A percentile compares a stretch with the other conserved stretches of the same genome.
Conservation (phyloP, 2,329 filamentous ascomycete species). For the Venturia nashicola region DNA sequence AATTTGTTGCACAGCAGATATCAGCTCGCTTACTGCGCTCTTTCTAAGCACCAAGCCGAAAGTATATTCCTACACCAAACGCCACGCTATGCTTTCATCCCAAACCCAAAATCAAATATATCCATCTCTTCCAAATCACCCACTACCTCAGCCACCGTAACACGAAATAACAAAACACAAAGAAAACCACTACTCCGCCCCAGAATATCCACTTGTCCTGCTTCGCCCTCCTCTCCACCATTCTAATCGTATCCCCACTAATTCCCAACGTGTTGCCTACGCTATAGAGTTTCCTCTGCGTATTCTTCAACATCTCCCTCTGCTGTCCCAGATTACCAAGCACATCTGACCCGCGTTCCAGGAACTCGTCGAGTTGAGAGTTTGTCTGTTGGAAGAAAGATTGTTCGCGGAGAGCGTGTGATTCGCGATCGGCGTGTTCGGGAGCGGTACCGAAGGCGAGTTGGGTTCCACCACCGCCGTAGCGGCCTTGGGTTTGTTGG, state of each 20-base stretch:
- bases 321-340: slow-evolving; percentile 80
- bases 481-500: slow-evolving; percentile 3
- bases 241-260: slow-evolving; percentile 90
- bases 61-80: neutral
- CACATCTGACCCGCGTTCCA: slow-evolving; percentile 82
- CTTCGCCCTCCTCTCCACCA: slow-evolving; percentile 81
- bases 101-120: neutral
- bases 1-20: neutral
- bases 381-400: slow-evolving; percentile 76
- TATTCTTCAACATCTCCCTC: slow-evolving; percentile 88
- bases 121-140: neutral
- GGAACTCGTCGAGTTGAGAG: slow-evolving; percentile 80
- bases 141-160: slow-evolving; percentile 63
- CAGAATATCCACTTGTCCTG: slow-evolving; percentile 99
- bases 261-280: slow-evolving; percentile 90
- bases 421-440: slow-evolving; percentile 56
- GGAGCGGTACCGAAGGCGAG: slow-evolving; percentile 19
- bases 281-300: slow-evolving; percentile 79
- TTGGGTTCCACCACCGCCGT: slow-evolving; percentile 3
- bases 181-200: slow-evolving; percentile 74
- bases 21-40: neutral
- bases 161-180: slow-evolving; percentile 84
- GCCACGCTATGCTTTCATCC: neutral
- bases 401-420: slow-evolving; percentile 79
- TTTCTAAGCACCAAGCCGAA: neutral